phyloP scores from a whole-genome alignment of 2,329 filamentous ascomycete genomes.

The Phialocephala sp. region DNA sequence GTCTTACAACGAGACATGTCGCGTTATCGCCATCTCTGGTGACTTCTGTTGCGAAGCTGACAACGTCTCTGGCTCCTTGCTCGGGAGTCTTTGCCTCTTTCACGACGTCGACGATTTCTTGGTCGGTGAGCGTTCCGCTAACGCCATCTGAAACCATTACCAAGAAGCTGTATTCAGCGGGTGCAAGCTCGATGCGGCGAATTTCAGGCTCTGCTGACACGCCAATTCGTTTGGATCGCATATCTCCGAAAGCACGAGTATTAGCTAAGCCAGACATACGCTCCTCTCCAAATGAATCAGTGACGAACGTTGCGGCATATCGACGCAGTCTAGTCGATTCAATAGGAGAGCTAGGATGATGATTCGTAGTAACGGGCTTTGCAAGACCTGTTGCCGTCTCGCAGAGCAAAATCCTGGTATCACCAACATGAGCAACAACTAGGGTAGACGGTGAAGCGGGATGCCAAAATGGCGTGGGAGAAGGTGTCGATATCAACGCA shows the following conservation, averaged over 20 bases:
- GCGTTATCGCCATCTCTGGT: slow-evolving; percentile 65
- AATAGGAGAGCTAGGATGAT: slow-evolving; percentile 86
- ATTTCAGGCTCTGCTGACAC: slow-evolving; percentile 95
- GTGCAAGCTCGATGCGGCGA: slow-evolving; percentile 75
- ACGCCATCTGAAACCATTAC: slow-evolving; percentile 90
- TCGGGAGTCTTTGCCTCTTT: slow-evolving; percentile 94
- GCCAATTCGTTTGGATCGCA: slow-evolving; percentile 87
- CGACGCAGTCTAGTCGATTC: slow-evolving; percentile 85
- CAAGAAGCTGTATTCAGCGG: slow-evolving; percentile 87
- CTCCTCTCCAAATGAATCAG: slow-evolving; percentile 97
- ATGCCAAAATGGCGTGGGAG: slow-evolving; percentile 93
- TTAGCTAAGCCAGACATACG: slow-evolving; percentile 93
- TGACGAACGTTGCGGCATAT: slow-evolving; percentile 86
- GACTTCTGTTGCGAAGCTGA: slow-evolving; percentile 88
- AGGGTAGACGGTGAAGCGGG: slow-evolving; percentile 84
- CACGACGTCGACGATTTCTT: slow-evolving; percentile 94
- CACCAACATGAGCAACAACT: slow-evolving; percentile 88
- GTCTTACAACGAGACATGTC: slow-evolving; percentile 69
- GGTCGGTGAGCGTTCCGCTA: slow-evolving; percentile 82
- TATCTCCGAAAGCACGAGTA: slow-evolving; percentile 92
- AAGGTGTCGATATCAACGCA: slow-evolving; percentile 89
- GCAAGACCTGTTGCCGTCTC: slow-evolving; percentile 82
- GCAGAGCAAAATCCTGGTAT: slow-evolving; percentile 89
- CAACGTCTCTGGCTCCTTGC: slow-evolving; percentile 78
- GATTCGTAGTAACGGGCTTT: slow-evolving; percentile 83